Evolutionary conservation across 352 stramenopile species (phyloP).

Genomic region (Pythium graminicola): DNA sequence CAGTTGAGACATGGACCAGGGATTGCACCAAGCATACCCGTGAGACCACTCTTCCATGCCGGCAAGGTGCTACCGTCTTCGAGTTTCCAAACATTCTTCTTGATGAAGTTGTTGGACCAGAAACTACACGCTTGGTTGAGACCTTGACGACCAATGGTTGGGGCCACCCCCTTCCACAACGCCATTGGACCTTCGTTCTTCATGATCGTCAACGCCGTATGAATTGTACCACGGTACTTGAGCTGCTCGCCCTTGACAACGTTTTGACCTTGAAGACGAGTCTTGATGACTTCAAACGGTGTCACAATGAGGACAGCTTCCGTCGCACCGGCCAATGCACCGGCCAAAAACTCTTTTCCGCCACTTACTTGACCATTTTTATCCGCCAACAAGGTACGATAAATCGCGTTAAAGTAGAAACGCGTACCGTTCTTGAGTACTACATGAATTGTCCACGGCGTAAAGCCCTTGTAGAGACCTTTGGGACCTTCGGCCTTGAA

Average conservation of each 20-base stretch:
- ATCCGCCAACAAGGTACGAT: slow-evolving; percentile 66
- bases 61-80: slow-evolving; percentile 84
- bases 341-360: slow-evolving; percentile 81
- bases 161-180: slow-evolving; percentile 94
- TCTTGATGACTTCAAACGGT: slow-evolving; percentile 98
- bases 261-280: slow-evolving; percentile 93
- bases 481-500: slow-evolving; percentile 65
- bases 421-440: slow-evolving; percentile 88
- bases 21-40: slow-evolving; percentile 87
- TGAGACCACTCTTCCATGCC: slow-evolving; percentile 93
- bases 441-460: slow-evolving; percentile 84
- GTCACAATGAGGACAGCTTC: slow-evolving; percentile 97
- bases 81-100: slow-evolving; percentile 80
- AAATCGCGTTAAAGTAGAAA: slow-evolving; percentile 87
- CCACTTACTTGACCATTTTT: slow-evolving; percentile 77
- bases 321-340: slow-evolving; percentile 90
- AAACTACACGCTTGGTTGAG: slow-evolving; percentile 98
- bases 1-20: slow-evolving; percentile 86
- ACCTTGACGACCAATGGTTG: slow-evolving; percentile 96
- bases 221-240: slow-evolving; percentile 86
- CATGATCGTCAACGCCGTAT: slow-evolving; percentile 90
- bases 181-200: slow-evolving; percentile 91
- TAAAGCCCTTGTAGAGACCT: slow-evolving; percentile 86
- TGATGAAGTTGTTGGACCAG: slow-evolving; percentile 94
- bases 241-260: slow-evolving; percentile 66